Evolutionary conservation across 2,329 filamentous ascomycete genomes (phyloP), one percentile per base, ranked within the genome.

Genomic region (Apiospora saccharicola): DNA sequence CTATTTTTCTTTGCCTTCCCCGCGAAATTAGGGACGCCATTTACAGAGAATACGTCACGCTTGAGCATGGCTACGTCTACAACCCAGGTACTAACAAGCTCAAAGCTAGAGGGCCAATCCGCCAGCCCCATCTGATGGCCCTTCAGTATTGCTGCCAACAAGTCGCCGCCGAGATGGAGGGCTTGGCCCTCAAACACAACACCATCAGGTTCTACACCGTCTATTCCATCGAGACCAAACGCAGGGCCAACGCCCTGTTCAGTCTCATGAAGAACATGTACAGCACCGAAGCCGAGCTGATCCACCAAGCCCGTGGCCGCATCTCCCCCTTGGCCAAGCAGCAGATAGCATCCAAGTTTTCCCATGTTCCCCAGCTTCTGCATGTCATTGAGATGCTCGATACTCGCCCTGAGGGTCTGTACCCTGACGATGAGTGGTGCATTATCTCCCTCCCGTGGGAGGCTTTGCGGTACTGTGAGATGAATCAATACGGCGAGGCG

Each of bases 161-260:
- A 26, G n/a, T 51, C 49, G 49, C 49, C 49, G n/a, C n/a, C 49
- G 49, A 51, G 49, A 51, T 51, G 49, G 8, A 51, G 6, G 49
- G 49, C 22, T 8, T 51, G 49, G 49, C 49, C 49, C n/a, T 51
- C 49, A 51, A 26, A 51, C 49, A 51, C n/a, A 51, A 51, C 49
- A 51, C 8, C 2, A n/a, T 51, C 49, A 51, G 49, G n/a, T 51
- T 51, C n/a, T 51, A 26, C 49, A 51, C 49, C 49, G 13, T 51
- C 49, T 51, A n/a, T 12, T 51, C 49, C 49, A 12, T n/a, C n/a
- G n/a, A 14, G n/a, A 51, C 49, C 49, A 51, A 51, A 24, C n/a
- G 24, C n/a, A 51, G 49, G n/a, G 24, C 51, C 51, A 53, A 30
- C 26, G 51, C 51, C 14, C 51, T 53, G 24, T 30, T 53, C 51